Evolutionary conservation across 345 rosid species (phyloP).

Genomic region (Moricandia moricandioides): DNA sequence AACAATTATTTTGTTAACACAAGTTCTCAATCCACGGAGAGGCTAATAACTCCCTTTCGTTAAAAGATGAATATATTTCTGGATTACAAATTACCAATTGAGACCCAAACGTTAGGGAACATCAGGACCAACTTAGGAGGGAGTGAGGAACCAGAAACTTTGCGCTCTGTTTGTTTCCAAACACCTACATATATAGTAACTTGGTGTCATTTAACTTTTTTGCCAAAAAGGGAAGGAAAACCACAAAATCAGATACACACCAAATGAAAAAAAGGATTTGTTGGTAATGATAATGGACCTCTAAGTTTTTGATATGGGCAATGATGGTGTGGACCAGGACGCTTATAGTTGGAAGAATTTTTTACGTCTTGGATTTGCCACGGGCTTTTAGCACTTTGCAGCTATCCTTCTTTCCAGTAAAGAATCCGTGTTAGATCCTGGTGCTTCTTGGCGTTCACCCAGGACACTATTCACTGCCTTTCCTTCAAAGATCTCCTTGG

Average conservation of each 20-base stretch:
- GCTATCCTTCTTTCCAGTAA: conserved; percentile 65
- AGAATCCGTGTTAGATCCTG: conserved; percentile 58
- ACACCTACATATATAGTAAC: conserved; percentile 59
- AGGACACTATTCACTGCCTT: conserved; percentile 79
- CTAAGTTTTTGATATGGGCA: conserved; percentile 58
- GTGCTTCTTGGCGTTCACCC: conserved; percentile 76
- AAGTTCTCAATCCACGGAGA: neutral
- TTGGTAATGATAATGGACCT: conserved; percentile 43
- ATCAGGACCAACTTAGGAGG: conserved; percentile 63
- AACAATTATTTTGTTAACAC: neutral
- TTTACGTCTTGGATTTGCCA: conserved; percentile 56
- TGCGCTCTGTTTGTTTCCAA: conserved; percentile 42
- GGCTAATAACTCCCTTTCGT: neutral
- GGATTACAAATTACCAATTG: conserved; percentile 41
- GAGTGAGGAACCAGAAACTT: conserved; percentile 71
- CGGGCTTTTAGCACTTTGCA: conserved; percentile 40
- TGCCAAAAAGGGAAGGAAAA: conserved; percentile 32
- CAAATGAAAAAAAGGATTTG: neutral
- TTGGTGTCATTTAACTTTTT: conserved; percentile 58
- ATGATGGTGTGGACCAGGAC: conserved; percentile 87
- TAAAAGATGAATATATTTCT: neutral
- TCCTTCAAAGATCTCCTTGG: conserved; percentile 87
- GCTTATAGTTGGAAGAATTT: conserved; percentile 57
- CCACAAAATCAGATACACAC: conserved; percentile 11
- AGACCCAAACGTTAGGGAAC: conserved; percentile 68